Conservation (phyloP, 495 filamentous ascomycete genomes). For the Annulohypoxylon moriforme region DNA sequence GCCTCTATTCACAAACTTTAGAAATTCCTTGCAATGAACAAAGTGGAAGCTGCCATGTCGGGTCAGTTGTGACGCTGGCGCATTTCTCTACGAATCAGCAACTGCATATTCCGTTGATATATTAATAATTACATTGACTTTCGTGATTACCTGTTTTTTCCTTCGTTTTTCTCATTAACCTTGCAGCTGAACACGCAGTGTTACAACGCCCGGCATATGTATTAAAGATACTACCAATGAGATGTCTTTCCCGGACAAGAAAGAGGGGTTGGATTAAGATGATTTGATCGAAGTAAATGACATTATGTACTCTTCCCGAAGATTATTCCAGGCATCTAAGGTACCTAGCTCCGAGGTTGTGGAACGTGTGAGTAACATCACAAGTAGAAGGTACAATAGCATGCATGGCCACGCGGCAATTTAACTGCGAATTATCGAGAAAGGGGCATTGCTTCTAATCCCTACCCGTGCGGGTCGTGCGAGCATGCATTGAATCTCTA, state of each 20-base stretch:
- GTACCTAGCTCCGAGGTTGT: conserved; percentile 42
- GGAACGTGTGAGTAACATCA: conserved; percentile 41
- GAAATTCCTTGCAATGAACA: too few relatives aligned
- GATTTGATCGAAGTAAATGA: conserved; percentile 40
- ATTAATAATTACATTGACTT: too few relatives aligned
- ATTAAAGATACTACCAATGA: conserved; percentile 22
- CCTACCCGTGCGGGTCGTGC: conserved; percentile 57
- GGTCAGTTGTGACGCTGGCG: too few relatives aligned
- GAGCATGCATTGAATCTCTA: too few relatives aligned
- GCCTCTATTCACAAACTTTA: too few relatives aligned
- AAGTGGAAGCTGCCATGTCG: too few relatives aligned
- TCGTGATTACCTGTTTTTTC: too few relatives aligned
- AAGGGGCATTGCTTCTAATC: conserved; percentile 46
- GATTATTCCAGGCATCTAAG: conserved; percentile 45
- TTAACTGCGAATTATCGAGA: conserved; percentile 45
- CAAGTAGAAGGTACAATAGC: conserved; percentile 6
- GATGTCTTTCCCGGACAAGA: conserved; percentile 5
- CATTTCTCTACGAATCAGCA: too few relatives aligned
- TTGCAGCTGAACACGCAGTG: background rate
- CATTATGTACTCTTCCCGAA: conserved; percentile 39
- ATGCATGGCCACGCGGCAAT: background rate
- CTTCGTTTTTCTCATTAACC: background rate
- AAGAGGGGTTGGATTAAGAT: conserved; percentile 28
- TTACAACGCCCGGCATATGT: background rate
- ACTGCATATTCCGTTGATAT: too few relatives aligned